phyloP scores from a whole-genome alignment of 2,329 filamentous ascomycete species.

The Emmonsia crescens region DNA sequence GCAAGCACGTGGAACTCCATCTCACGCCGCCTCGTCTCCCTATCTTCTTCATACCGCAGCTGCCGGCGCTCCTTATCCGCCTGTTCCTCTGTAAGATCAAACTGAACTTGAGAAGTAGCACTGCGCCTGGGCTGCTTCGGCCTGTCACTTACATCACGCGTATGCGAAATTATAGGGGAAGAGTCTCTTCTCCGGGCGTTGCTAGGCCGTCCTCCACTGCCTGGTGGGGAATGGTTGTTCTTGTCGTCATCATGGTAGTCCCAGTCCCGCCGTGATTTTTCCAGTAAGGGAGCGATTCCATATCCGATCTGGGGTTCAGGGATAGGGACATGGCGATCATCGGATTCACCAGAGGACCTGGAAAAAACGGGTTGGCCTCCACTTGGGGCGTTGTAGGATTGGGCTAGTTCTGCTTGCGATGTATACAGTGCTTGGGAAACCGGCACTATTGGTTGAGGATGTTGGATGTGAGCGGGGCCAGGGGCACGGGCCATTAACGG shows the following conservation, averaged over 20 bases:
- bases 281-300: background rate
- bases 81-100: slow-evolving; percentile 48
- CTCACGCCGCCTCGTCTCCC: slow-evolving; percentile 9
- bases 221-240: slow-evolving; percentile 1
- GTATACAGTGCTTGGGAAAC: slow-evolving; percentile 58
- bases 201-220: slow-evolving; percentile 14
- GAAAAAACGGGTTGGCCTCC: slow-evolving; percentile 32
- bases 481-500: slow-evolving; percentile 38
- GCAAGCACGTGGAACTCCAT: slow-evolving; percentile 1
- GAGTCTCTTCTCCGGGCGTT: slow-evolving; percentile 36
- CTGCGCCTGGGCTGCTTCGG: slow-evolving; percentile 22
- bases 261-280: background rate
- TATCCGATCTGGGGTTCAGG: background rate
- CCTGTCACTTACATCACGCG: slow-evolving; percentile 15
- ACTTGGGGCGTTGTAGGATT: slow-evolving; percentile 30
- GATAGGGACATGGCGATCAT: background rate
- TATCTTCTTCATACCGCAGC: slow-evolving; percentile 12
- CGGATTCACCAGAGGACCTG: slow-evolving; percentile 4
- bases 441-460: slow-evolving; percentile 68
- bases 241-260: background rate
- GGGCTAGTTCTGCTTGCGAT: slow-evolving; percentile 16
- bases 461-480: slow-evolving; percentile 61
- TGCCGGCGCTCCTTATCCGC: slow-evolving; percentile 36
- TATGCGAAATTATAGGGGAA: slow-evolving; percentile 33
- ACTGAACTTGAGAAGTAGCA: slow-evolving; percentile 39